Base-by-base conservation (phyloP, 1,284 basidiomycete species). In the Mycena citricolor region DNA sequence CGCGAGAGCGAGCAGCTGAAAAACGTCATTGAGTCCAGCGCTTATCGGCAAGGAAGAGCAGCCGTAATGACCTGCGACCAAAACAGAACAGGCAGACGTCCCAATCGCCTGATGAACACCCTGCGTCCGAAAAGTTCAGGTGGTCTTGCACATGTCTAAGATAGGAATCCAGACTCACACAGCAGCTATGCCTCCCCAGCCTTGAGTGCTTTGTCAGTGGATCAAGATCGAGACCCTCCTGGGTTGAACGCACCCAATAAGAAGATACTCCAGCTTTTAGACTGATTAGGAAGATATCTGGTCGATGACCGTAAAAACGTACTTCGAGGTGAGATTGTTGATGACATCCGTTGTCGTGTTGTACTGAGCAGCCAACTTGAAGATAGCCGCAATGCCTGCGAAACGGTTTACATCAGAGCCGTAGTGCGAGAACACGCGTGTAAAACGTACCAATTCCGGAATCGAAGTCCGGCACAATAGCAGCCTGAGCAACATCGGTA, bases 231-330 rank as follows among this genome's bases (percentile, higher is more conserved):
- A n/a, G 6, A 32, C 4, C 20, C n/a, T n/a, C n/a, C n/a, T n/a
- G n/a, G n/a, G 17, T 28, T 7, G 14, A 11, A 47, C 66, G 24
- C 37, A 76, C 79, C 79, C 11, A 83, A 64, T 16, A 83, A 62
- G 60, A 85, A 83, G 42, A 85, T 84, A 55, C 79, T 81, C 80
- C 79, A 82, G 59, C 80, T 82, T n/a, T n/a, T n/a, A n/a, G n/a
- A n/a, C n/a, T n/a, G n/a, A n/a, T n/a, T n/a, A n/a, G n/a, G 45
- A 6, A 37, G n/a, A 21, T 34, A 21, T 29, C 17, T 14, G 22
- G 32, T 42, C 39, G 28, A 39, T 41, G 16, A 37, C 22, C 21
- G 23, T 28, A 30, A n/a, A 19, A 14, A 28, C 73, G 36, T 40
- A 77, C 77, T 79, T 81, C 6, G 77, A 77, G 12, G 79, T 81